Conservation (phyloP, 2,329 filamentous ascomycete species). For the Sordariomycetes sp. region DNA sequence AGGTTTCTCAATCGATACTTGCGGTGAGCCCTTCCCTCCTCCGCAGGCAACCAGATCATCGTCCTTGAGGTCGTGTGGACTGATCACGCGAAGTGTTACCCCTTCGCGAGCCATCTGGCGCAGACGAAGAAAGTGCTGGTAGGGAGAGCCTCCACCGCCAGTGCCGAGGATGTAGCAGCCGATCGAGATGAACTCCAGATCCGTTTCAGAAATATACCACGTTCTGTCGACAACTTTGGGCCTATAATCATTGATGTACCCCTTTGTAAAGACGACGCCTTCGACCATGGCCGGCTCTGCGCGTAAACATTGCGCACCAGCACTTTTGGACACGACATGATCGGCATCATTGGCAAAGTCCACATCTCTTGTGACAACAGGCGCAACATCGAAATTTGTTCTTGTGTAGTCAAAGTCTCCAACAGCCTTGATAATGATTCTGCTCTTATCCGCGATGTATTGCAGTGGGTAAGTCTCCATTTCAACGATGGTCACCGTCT, state of each 20-base stretch:
- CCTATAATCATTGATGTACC: constrained; percentile 22
- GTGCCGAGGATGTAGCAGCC: constrained; percentile 55
- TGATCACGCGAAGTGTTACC: constrained; percentile 40
- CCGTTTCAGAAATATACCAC: constrained; percentile 50
- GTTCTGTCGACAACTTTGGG: constrained; percentile 39
- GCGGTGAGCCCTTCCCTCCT: constrained; percentile 49
- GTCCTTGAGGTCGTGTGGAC: constrained; percentile 37
- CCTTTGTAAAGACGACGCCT: not conserved
- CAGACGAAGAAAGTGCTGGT: constrained; percentile 39
- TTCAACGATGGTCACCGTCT: constrained; percentile 38
- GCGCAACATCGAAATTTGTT: not conserved
- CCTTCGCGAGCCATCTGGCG: constrained; percentile 40
- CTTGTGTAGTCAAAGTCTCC: constrained; percentile 40
- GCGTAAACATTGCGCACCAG: constrained; percentile 9
- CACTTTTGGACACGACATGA: constrained; percentile 11
- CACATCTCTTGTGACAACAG: not conserved
- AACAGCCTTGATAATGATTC: constrained; percentile 49
- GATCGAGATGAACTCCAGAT: constrained; percentile 45
- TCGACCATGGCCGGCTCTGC: too few species aligned
- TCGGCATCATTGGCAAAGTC: not conserved
- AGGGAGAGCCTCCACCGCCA: constrained; percentile 49
- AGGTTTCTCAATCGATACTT: constrained; percentile 51
- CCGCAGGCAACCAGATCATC: constrained; percentile 44
- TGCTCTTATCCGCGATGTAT: constrained; percentile 28
- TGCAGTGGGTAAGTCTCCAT: constrained; percentile 40